Evolutionary conservation across 441 rosid species (phyloP), one percentile per base, ranked within the genome.

Genomic region (Bocquillonia castaneifolia): DNA sequence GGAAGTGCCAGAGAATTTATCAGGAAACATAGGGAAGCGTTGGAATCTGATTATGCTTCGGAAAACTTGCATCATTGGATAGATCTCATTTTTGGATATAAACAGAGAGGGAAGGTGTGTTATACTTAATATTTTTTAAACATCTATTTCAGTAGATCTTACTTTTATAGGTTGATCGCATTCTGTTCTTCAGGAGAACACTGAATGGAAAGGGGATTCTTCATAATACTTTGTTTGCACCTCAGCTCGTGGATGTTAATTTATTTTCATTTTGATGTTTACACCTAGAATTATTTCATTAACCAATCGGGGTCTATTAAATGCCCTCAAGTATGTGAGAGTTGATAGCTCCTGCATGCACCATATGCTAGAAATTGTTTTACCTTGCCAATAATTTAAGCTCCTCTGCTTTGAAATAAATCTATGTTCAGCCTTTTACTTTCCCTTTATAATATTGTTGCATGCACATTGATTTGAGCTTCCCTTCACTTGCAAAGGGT

Each of bases 11-110:
- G 97, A 78, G 97, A 93, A 80, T 96, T 93, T 86, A 87, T 96
- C 61, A 82, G 75, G 78, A 93, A 83, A 85, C 99, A 96, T 70
- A 83, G 99, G 77, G 98, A 90, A 80, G 99, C 99, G 3, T 86
- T 93, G 81, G 99, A 96, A 80, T 93, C 93, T 28, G 95, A 91
- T 77, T 91, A 83, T 79, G 96, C 91, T 70, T 96, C 99, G 39
- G 98, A 93, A 81, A 93, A 91, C 84, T 81, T 96, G 82, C 98
- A 96, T 83, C 92, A 96, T 36, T 96, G 99, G 99, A 93, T 96
- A 77, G 99, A 96, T 78, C 98, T 96, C 72, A 96, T 96, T 63
- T 96, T 96, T 85, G 99, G 99, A 59, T 81, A 80, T 77, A 93
- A 88, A 84, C 99, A 96, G 85, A 84, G 98, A 77, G 99, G 99